Evolutionary conservation across 2,329 filamentous ascomycete genomes (phyloP).

Genomic region (Corynespora cassiicola): DNA sequence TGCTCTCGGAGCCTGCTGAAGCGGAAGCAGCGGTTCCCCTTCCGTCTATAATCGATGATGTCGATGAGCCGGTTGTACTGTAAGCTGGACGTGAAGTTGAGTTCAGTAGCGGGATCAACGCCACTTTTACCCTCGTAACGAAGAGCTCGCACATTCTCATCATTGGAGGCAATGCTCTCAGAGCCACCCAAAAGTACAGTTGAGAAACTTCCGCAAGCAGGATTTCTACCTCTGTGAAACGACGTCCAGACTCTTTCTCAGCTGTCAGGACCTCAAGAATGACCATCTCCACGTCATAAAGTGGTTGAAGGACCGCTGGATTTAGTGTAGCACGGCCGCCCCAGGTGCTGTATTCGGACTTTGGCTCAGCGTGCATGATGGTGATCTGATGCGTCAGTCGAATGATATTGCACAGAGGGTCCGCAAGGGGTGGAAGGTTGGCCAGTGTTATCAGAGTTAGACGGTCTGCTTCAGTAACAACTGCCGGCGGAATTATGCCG

Average conservation of each 20-base stretch:
- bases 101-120: conserved; percentile 20
- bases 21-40: neutral
- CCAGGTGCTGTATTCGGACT: too few species aligned
- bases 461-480: conserved; percentile 12
- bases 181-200: conserved; percentile 23
- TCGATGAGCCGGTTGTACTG: too few species aligned
- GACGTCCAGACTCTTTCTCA: conserved; percentile 15
- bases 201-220: conserved; percentile 24
- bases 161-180: conserved; percentile 18
- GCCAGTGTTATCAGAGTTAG: conserved; percentile 16
- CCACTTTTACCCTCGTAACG: conserved; percentile 20
- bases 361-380: neutral
- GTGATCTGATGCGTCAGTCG: conserved; percentile 19
- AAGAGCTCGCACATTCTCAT: conserved; percentile 25
- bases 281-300: too few species aligned
- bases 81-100: too few species aligned
- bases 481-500: conserved; percentile 8
- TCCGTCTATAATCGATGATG: too few species aligned
- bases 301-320: too few species aligned
- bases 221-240: conserved; percentile 18
- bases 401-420: conserved; percentile 15
- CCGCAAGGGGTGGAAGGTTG: conserved; percentile 16
- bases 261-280: too few species aligned
- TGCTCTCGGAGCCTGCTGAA: neutral
- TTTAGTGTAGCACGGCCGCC: too few species aligned